Base-by-base conservation (phyloP, 176 grass and related monocot genomes). In the Otatea glauca region DNA sequence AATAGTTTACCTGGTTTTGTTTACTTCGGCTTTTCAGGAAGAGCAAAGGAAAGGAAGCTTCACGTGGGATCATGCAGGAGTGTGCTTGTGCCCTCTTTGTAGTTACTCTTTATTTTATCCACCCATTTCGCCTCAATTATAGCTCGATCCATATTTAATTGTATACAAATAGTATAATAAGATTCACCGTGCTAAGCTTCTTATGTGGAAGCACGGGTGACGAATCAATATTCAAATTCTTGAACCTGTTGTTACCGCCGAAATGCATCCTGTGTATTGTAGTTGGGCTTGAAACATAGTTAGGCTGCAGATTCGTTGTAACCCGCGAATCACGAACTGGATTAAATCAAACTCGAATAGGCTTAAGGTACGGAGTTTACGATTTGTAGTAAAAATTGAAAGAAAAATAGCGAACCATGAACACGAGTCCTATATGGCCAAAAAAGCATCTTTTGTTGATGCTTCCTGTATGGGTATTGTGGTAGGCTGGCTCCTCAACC, bases 11-110 rank as follows among this genome's bases (percentile, higher is more conserved):
- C 32, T 77, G 29, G 43, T 68, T 81, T 87, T 84, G 48, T 81
- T 81, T 65, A 63, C 65, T 81, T 78, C 53, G 18, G 1, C 80
- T 72, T 84, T 90, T 90, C 68, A 78, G 81, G 84, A 81, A 87
- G 84, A 51, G 11, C 60, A 47, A 87, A 84, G 70, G 70, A 64
- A 68, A 84, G 64, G 91, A 92, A 85, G 77, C 74, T 87, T 90
- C 81, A 9, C 47, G 23, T 65, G 37, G 67, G 56, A 90, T 87
- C 88, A 74, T 82, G 85, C 65, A 74, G 88, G 77, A 42, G 47
- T 61, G 70, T 74, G 10, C 24, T 62, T 41, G 18, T 86, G 72
- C 12, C 39, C 27, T 82, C 16, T 70, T 65, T 76, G 1, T 54
- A 50, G 61, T 74, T 72, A 72, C 50, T 37, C 44, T 88, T 71